A percentile compares a stretch with the other conserved stretches of the same genome.
Evolutionary conservation across 2,329 filamentous ascomycete genomes (phyloP).

Genomic region (Cercospora nicotianae): DNA sequence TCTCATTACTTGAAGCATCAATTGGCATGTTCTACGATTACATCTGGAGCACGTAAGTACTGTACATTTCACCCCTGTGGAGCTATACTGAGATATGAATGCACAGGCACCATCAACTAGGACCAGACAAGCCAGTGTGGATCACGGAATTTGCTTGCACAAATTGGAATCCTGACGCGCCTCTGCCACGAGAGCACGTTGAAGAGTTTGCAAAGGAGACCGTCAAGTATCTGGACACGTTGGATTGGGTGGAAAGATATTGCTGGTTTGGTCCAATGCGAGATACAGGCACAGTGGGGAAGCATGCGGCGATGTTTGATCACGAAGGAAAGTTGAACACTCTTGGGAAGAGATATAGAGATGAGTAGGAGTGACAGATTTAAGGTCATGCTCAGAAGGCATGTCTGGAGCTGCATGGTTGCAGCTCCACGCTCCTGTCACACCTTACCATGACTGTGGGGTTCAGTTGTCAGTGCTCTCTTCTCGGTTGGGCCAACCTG

Average conservation of each 20-base stretch:
- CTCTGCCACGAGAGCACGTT: slow-evolving; percentile 33
- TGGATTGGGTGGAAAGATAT: slow-evolving; percentile 40
- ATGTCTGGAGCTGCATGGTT: background rate
- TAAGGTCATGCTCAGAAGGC: background rate
- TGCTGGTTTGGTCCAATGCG: slow-evolving; percentile 39
- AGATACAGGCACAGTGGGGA: slow-evolving; percentile 36
- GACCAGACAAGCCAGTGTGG: slow-evolving; percentile 35
- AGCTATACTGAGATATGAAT: background rate
- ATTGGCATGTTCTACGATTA: slow-evolving; percentile 36
- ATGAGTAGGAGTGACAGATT: slow-evolving; percentile 21
- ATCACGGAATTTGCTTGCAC: slow-evolving; percentile 38
- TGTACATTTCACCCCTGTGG: no score
- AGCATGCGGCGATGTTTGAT: slow-evolving; percentile 35
- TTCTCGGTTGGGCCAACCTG: background rate
- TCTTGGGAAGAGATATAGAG: slow-evolving; percentile 37
- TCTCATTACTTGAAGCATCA: no score
- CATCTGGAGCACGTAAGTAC: slow-evolving; percentile 34
- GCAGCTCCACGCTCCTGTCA: background rate
- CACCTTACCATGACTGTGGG: background rate
- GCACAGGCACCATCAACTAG: slow-evolving; percentile 28
- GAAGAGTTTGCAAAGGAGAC: slow-evolving; percentile 33
- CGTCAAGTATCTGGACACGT: slow-evolving; percentile 35
- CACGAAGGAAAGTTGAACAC: slow-evolving; percentile 35
- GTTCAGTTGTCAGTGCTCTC: background rate
- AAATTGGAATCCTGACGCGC: slow-evolving; percentile 35